A percentile compares a stretch with the other conserved stretches of the same genome.
phyloP scores from a whole-genome alignment of 495 filamentous ascomycete genomes.

The Penicillium canescens region DNA sequence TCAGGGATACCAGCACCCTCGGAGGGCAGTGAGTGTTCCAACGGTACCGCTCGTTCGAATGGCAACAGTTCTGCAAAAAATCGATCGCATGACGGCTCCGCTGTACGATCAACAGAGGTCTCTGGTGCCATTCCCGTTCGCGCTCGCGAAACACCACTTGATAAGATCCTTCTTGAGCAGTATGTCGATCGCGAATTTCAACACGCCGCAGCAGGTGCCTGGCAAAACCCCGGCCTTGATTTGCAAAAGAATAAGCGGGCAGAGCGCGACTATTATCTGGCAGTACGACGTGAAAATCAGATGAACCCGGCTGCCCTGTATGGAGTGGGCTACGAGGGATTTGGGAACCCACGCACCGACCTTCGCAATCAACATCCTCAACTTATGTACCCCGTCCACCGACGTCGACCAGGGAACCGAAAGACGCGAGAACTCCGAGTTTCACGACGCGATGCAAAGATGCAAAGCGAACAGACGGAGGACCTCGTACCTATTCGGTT shows the following conservation, averaged over 20 bases:
- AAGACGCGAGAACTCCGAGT: constrained; percentile 69
- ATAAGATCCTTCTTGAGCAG: constrained; percentile 68
- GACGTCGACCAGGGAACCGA: constrained; percentile 71
- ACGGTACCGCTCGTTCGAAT: constrained; percentile 35
- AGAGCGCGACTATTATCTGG: constrained; percentile 54
- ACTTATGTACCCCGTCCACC: constrained; percentile 73
- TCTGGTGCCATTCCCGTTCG: constrained; percentile 31
- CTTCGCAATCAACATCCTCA: constrained; percentile 49
- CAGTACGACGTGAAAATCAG: constrained; percentile 49
- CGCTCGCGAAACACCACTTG: constrained; percentile 39
- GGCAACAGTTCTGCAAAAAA: constrained; percentile 52
- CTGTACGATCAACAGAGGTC: constrained; percentile 31
- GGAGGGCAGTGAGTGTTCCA: constrained; percentile 26
- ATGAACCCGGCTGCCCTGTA: constrained; percentile 62
- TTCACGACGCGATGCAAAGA: constrained; percentile 72
- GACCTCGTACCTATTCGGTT: constrained; percentile 88
- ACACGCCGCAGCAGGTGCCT: constrained; percentile 56
- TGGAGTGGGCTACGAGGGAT: constrained; percentile 85
- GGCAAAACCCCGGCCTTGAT: constrained; percentile 47
- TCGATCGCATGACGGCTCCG: constrained; percentile 60
- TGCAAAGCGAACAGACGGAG: constrained; percentile 86
- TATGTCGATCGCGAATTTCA: constrained; percentile 76
- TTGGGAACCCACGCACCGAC: constrained; percentile 83
- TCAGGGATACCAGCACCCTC: constrained; percentile 37
- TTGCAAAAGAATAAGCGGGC: constrained; percentile 51